Evolutionary conservation across 2,329 filamentous ascomycete genomes (phyloP).

Genomic region (Zymoseptoria ardabiliae): DNA sequence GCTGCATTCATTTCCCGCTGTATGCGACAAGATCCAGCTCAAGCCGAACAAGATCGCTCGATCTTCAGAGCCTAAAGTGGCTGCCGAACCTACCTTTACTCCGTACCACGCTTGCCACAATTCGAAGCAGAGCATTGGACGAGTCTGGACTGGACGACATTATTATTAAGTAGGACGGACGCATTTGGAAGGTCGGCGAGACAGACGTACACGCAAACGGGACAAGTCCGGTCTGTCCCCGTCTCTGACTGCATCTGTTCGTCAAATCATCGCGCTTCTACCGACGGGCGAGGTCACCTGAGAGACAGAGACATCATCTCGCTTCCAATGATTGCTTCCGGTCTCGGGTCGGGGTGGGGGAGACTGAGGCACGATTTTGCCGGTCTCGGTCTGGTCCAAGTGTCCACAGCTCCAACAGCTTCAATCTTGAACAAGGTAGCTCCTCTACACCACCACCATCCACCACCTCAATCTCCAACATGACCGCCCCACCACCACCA

Average conservation of each 20-base stretch:
- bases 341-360: not conserved
- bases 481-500: constrained; percentile 4
- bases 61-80: not conserved
- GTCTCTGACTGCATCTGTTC: not conserved
- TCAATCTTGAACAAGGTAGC: not conserved
- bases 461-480: not conserved
- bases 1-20: not conserved
- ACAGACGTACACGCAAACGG: not conserved
- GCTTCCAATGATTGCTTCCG: not conserved
- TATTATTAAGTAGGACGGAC: not conserved
- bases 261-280: no score
- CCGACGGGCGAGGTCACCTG: no score
- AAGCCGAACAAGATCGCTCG: not conserved
- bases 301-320: no score
- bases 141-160: not conserved
- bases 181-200: not conserved
- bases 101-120: no score
- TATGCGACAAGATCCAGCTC: not conserved
- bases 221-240: not conserved
- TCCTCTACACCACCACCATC: not conserved
- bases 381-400: no score
- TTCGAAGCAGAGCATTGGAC: not conserved
- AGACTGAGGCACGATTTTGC: not conserved
- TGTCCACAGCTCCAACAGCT: not conserved
- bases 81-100: not conserved